phyloP scores from a whole-genome alignment of 1,284 basidiomycete species.

The Coniferiporia sulphurascens region DNA sequence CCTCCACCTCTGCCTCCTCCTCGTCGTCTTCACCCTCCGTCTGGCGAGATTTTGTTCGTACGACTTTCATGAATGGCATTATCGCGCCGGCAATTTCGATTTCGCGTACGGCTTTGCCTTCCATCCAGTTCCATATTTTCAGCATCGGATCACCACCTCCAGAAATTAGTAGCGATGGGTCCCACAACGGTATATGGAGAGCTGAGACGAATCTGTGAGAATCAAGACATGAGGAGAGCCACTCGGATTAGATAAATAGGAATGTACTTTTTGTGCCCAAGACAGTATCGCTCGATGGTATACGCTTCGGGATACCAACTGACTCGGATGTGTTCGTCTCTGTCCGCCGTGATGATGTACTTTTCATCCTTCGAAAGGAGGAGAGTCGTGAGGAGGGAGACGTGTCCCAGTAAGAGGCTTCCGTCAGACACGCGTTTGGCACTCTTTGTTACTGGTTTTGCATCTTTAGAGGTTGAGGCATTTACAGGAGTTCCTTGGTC shows the following conservation, averaged over 20 bases:
- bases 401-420: slow-evolving; percentile 77
- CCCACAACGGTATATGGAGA: slow-evolving; percentile 59
- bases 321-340: slow-evolving; percentile 92
- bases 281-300: slow-evolving; percentile 78
- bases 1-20: slow-evolving; percentile 15
- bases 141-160: slow-evolving; percentile 83
- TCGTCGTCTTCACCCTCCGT: slow-evolving; percentile 36
- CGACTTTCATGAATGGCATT: slow-evolving; percentile 57
- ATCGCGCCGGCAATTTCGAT: slow-evolving; percentile 53
- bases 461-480: slow-evolving; percentile 6
- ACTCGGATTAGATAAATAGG: not conserved
- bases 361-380: slow-evolving; percentile 62
- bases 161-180: slow-evolving; percentile 57
- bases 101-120: slow-evolving; percentile 47
- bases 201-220: slow-evolving; percentile 74
- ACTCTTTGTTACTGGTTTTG: slow-evolving; percentile 16
- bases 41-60: slow-evolving; percentile 30
- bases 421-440: slow-evolving; percentile 42
- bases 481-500: not conserved
- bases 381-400: slow-evolving; percentile 76
- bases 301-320: slow-evolving; percentile 84
- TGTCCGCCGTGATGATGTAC: slow-evolving; percentile 80
- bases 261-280: slow-evolving; percentile 77
- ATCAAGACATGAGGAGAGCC: not conserved
- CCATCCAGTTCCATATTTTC: slow-evolving; percentile 79